Evolutionary conservation across 2,329 filamentous ascomycete genomes (phyloP), one percentile per base, ranked within the genome.

Genomic region (Fusarium keratoplasticum): DNA sequence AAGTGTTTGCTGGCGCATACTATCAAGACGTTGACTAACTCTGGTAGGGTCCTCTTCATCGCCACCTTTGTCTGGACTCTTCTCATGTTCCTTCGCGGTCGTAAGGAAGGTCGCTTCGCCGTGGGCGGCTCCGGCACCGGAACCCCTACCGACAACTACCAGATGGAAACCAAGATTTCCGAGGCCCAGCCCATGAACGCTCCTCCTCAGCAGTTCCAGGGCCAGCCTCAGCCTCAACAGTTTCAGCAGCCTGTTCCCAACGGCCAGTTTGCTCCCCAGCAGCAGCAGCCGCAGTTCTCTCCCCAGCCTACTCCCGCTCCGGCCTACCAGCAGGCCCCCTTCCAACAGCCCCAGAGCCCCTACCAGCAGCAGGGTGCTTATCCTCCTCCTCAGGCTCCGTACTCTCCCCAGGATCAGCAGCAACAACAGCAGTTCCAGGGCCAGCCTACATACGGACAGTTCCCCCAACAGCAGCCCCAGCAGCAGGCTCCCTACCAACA

Each of bases 61-160:
- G 80, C 76, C 11, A 80, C 81, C 36, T 82, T 85, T 29, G 77
- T 79, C 63, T 84, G 80, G 79, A 82, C 80, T 33, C 62, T 84
- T 6, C 58, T 83, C 27, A 74, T 77, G 68, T 85, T 82, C 73
- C 61, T 84, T 40, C 69, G 73, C 0, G 82, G 79, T n/a, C 83
- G 83, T 66, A 85, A 83, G 76, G 65, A 82, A 13, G 82, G 82
- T 14, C 81, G 81, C 44, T 83, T 83, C 73, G 72, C 78, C 11
- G 55, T 80, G n/a, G 63, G 68, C 29, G 63, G 61, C 18, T 71
- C 63, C 11, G 33, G 71, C 5, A 38, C 68, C 0, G 62, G 59
- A 20, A 64, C 69, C 1, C 71, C 70, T 20, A 73, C 70, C 64
- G 74, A 79, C 69, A 79, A 74, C 52, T 78, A 80, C 71, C 80